Evolutionary conservation across 306 rosid genomes (phyloP).

Genomic region (Hylodesmum podocarpum): DNA sequence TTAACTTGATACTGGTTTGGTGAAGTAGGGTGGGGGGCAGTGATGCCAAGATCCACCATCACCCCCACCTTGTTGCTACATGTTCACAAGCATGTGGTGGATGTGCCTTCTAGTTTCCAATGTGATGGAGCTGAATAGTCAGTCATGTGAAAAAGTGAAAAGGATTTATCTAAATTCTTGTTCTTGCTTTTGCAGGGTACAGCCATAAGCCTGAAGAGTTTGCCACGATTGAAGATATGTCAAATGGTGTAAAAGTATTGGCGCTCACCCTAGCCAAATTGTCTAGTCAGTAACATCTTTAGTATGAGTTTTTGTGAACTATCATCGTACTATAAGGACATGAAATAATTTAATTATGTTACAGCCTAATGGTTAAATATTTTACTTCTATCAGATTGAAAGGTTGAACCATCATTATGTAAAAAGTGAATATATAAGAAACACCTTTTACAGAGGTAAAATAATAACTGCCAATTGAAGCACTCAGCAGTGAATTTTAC

Average conservation of each 20-base stretch:
- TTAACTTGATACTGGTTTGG: neutral
- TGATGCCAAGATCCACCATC: neutral
- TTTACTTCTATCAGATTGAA: conserved; percentile 17
- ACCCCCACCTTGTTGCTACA: neutral
- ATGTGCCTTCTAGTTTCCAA: neutral
- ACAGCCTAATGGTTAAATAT: conserved; percentile 1
- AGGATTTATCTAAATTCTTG: neutral
- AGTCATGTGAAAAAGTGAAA: neutral
- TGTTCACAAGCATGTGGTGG: conserved; percentile 1
- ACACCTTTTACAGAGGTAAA: neutral
- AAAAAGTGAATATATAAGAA: neutral
- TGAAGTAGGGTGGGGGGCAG: neutral
- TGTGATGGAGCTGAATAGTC: neutral
- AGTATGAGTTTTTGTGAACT: conserved; percentile 23
- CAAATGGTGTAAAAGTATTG: conserved; percentile 85
- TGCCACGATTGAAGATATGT: conserved; percentile 61
- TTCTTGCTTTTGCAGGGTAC: conserved; percentile 67
- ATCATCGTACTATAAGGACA: conserved; percentile 11
- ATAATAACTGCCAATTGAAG: neutral
- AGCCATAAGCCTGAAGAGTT: conserved; percentile 98
- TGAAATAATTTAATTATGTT: conserved; percentile 23
- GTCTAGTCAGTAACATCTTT: conserved; percentile 59
- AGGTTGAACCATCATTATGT: conserved; percentile 2
- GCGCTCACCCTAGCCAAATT: conserved; percentile 82
- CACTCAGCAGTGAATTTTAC: neutral